Conservation (phyloP, 148 eudicot genomes). For the Selenicereus undatus region DNA sequence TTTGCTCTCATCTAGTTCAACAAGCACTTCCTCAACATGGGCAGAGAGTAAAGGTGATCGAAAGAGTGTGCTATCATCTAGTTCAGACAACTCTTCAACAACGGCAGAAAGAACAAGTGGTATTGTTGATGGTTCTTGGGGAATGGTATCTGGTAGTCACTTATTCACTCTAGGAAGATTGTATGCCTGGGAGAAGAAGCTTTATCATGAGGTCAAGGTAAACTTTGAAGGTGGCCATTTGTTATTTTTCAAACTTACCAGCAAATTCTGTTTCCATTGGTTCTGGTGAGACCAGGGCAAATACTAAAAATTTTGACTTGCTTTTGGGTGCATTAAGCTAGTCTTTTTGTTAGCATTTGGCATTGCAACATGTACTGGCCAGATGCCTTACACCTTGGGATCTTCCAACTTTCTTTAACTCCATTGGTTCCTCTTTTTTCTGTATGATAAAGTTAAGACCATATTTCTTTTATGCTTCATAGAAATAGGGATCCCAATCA, state of each 20-base stretch:
- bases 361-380: background rate
- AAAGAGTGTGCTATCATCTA: conserved; percentile 43
- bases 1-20: conserved; percentile 38
- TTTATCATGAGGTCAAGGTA: conserved; percentile 60
- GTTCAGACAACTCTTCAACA: conserved; percentile 39
- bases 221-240: background rate
- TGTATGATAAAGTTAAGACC: background rate
- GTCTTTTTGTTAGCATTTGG: background rate
- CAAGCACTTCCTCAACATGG: conserved; percentile 38
- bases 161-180: conserved; percentile 49
- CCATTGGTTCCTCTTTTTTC: background rate
- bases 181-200: conserved; percentile 72
- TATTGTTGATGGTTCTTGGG: conserved; percentile 29
- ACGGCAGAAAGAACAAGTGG: conserved; percentile 32
- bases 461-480: background rate
- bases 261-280: background rate
- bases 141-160: conserved; percentile 64
- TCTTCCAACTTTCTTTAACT: background rate
- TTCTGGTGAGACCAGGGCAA: background rate
- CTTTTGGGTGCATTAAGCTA: background rate
- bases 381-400: background rate
- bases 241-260: background rate
- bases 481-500: background rate
- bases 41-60: conserved; percentile 34
- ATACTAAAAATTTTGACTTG: background rate